These are phyloP conservation scores for Populus tomentosa DNA, from an alignment of 441 rosid genomes.

Conservation along the genomic window DNA sequence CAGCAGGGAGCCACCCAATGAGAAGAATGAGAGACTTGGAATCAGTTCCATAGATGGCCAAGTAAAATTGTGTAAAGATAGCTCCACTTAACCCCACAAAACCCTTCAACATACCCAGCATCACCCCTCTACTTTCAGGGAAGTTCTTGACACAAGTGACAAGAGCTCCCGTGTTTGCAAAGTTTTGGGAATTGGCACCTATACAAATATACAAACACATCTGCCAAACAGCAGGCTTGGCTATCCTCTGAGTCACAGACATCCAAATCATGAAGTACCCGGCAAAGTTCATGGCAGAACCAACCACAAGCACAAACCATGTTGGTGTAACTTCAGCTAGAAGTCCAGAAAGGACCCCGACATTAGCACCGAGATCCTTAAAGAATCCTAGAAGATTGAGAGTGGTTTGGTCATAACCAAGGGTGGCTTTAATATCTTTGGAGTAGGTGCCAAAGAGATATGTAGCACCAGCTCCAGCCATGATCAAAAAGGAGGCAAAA, in stretches of 20 bases:
- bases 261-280: conserved; percentile 93
- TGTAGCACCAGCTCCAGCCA: conserved; percentile 37
- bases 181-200: conserved; percentile 80
- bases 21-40: conserved; percentile 66
- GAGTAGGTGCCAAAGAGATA: conserved; percentile 38
- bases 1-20: conserved; percentile 84
- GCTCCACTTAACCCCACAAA: conserved; percentile 87
- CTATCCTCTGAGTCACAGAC: conserved; percentile 52
- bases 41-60: conserved; percentile 70
- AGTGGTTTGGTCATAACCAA: conserved; percentile 80
- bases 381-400: conserved; percentile 70
- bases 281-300: conserved; percentile 69
- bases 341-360: conserved; percentile 75
- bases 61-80: conserved; percentile 69
- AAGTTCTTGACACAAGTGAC: conserved; percentile 83
- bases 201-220: conserved; percentile 75
- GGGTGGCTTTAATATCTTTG: conserved; percentile 26
- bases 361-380: conserved; percentile 83
- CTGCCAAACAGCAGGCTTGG: conserved; percentile 71
- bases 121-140: conserved; percentile 78
- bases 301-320: conserved; percentile 67
- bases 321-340: conserved; percentile 79
- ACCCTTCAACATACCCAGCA: conserved; percentile 80
- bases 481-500: conserved; percentile 35
- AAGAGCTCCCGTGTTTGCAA: conserved; percentile 79